Evolutionary conservation across 129 eudicot genomes (phyloP).

Genomic region (Ambrosia artemisiifolia): DNA sequence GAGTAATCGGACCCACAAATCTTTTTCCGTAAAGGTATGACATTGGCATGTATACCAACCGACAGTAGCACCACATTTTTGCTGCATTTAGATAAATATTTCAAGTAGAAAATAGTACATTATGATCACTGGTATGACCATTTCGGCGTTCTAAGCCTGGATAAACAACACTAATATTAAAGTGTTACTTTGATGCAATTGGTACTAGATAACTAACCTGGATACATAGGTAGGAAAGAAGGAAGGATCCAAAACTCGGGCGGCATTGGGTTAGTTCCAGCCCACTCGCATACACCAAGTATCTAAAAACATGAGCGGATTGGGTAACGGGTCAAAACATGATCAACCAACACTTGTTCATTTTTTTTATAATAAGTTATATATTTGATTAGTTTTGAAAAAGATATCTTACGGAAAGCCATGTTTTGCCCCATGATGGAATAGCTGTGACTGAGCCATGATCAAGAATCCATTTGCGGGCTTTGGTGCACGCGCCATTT

Average conservation of each 20-base stretch:
- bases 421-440: conserved; percentile 55
- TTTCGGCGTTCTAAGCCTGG: too few relatives aligned
- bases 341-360: not conserved
- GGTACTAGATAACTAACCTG: conserved; percentile 23
- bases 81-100: conserved; percentile 16
- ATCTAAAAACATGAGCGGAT: conserved; percentile 22
- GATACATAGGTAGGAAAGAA: conserved; percentile 47
- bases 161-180: too few relatives aligned
- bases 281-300: conserved; percentile 43
- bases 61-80: conserved; percentile 48
- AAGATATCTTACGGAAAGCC: conserved; percentile 38
- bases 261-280: conserved; percentile 46
- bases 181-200: not conserved
- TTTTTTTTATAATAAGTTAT: not conserved
- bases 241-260: conserved; percentile 46
- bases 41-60: conserved; percentile 55
- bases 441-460: conserved; percentile 43
- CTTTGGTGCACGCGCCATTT: conserved; percentile 40
- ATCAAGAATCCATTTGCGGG: conserved; percentile 52
- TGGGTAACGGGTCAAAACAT: conserved; percentile 3
- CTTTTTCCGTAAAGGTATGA: conserved; percentile 48
- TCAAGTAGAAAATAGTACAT: not conserved
- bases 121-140: not conserved
- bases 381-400: not conserved
- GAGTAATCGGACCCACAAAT: conserved; percentile 41